Conservation (phyloP, 1,284 basidiomycete genomes). For the Apiotrichum veenhuisii region DNA sequence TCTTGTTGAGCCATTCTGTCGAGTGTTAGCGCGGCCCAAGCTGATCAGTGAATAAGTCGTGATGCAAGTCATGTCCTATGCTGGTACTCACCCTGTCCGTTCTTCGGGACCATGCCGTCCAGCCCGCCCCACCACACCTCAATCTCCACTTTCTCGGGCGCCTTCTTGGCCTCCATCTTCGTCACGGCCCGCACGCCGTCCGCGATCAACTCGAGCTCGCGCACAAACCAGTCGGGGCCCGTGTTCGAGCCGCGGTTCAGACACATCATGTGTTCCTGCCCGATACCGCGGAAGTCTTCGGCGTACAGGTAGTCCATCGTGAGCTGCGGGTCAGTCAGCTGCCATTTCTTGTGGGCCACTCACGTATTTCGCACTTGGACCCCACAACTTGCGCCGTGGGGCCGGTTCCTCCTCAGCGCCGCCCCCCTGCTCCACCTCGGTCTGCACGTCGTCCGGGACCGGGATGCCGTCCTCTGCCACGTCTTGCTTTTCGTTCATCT, state of each 20-base stretch:
- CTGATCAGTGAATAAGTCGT: too few species aligned
- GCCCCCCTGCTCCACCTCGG: background rate
- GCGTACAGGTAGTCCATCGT: conserved; percentile 36
- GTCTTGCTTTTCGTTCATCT: background rate
- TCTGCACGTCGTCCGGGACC: background rate
- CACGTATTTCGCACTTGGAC: conserved; percentile 22
- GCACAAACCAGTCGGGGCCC: conserved; percentile 38
- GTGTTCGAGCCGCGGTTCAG: conserved; percentile 40
- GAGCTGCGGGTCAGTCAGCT: too few species aligned
- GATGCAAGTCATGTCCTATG: too few species aligned
- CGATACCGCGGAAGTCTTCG: conserved; percentile 41
- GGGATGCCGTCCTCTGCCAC: conserved; percentile 4
- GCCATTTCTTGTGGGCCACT: too few species aligned
- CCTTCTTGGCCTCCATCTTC: background rate
- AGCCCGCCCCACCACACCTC: conserved; percentile 23
- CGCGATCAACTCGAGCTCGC: conserved; percentile 24
- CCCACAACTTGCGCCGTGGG: conserved; percentile 17
- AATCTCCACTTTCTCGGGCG: conserved; percentile 2
- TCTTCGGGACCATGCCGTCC: conserved; percentile 24
- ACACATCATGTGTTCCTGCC: conserved; percentile 46
- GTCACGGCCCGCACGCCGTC: conserved; percentile 1
- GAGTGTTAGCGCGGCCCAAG: too few species aligned
- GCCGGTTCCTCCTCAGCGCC: conserved; percentile 2
- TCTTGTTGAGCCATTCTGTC: conserved; percentile 22
- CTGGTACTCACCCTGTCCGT: conserved; percentile 17